Conservation (phyloP, 2,329 filamentous ascomycete species). For the Rhynchosporium secalis region DNA sequence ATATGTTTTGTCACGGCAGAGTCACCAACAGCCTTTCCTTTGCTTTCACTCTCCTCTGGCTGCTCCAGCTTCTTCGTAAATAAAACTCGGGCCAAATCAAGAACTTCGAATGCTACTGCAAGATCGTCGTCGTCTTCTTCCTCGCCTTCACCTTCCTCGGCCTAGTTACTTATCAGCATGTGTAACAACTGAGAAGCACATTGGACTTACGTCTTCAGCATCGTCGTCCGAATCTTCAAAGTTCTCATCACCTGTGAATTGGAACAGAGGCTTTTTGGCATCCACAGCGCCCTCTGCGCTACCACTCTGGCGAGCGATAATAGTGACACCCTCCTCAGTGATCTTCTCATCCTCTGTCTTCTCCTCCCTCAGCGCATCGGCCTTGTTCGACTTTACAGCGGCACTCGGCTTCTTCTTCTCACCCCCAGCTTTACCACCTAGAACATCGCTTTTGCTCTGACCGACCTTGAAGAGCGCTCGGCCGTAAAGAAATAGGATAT, state of each 20-base stretch:
- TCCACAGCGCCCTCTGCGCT: conserved; percentile 41
- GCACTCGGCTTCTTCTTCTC: conserved; percentile 50
- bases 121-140: conserved; percentile 72
- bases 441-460: conserved; percentile 89
- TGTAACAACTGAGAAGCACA: conserved; percentile 49
- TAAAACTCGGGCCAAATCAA: conserved; percentile 74
- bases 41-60: conserved; percentile 46
- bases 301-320: conserved; percentile 39
- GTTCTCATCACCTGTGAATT: conserved; percentile 92
- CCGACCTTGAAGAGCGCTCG: conserved; percentile 92
- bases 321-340: conserved; percentile 49
- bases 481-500: conserved; percentile 92
- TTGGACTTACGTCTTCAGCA: conserved; percentile 53
- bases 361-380: conserved; percentile 40
- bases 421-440: conserved; percentile 75
- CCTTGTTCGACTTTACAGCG: conserved; percentile 44
- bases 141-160: conserved; percentile 46
- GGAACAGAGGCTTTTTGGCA: conserved; percentile 76
- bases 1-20: conserved; percentile 55
- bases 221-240: conserved; percentile 84
- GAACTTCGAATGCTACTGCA: conserved; percentile 77
- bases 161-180: conserved; percentile 44
- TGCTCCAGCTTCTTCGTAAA: conserved; percentile 58
- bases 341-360: conserved; percentile 44
- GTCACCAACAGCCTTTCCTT: conserved; percentile 47